phyloP scores from a whole-genome alignment of 768 basidiomycete species.

The Lactifluus volemus region DNA sequence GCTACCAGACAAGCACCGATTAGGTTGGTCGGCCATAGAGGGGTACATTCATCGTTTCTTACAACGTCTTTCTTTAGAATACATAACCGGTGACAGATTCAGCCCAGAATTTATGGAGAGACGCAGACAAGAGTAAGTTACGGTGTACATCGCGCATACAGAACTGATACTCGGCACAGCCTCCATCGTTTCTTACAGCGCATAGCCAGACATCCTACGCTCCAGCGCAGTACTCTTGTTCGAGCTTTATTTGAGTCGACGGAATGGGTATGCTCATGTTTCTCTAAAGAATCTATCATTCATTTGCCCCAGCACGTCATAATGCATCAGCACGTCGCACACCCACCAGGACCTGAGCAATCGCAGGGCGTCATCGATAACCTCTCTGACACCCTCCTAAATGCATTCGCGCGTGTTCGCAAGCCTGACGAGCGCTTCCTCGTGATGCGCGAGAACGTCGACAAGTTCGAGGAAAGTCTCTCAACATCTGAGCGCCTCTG shows the following conservation, averaged over 20 bases:
- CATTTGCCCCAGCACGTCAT: slow-evolving; percentile 63
- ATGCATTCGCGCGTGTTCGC: slow-evolving; percentile 90
- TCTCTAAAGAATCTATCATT: slow-evolving; percentile 13
- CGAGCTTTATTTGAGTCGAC: slow-evolving; percentile 92
- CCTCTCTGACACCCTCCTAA: slow-evolving; percentile 90
- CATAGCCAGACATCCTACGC: slow-evolving; percentile 85
- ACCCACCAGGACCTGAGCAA: slow-evolving; percentile 81
- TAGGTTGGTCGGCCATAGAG: slow-evolving; percentile 52
- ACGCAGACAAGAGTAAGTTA: slow-evolving; percentile 71
- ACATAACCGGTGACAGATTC: slow-evolving; percentile 95
- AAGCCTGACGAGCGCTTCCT: slow-evolving; percentile 97
- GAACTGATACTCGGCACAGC: slow-evolving; percentile 33
- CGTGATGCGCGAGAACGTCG: slow-evolving; percentile 82
- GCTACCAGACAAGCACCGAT: slow-evolving; percentile 90
- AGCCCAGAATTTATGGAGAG: slow-evolving; percentile 96
- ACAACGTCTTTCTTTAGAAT: slow-evolving; percentile 48
- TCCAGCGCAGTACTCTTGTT: slow-evolving; percentile 86
- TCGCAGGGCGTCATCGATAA: slow-evolving; percentile 83
- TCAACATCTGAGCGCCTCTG: slow-evolving; percentile 72
- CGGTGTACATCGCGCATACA: slow-evolving; percentile 3
- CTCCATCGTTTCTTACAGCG: slow-evolving; percentile 90
- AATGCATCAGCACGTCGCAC: slow-evolving; percentile 94
- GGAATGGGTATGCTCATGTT: slow-evolving; percentile 75
- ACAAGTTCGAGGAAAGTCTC: slow-evolving; percentile 96
- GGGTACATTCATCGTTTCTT: not conserved